phyloP scores from a whole-genome alignment of 495 filamentous ascomycete genomes.

The Mycothermus thermophilus region DNA sequence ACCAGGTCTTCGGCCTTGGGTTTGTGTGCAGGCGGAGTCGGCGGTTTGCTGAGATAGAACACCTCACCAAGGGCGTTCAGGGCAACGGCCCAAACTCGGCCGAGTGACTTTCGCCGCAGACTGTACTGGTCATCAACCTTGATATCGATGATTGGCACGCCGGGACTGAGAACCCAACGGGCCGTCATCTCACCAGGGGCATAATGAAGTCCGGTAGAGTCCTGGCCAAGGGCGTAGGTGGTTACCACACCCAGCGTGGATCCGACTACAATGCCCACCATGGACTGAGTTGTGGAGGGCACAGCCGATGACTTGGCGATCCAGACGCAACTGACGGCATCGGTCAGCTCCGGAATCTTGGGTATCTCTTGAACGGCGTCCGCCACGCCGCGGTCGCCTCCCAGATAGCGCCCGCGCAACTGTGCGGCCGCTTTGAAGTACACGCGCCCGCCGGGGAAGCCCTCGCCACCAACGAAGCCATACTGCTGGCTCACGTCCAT shows the following conservation, averaged over 20 bases:
- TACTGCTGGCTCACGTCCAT: constrained; percentile 81
- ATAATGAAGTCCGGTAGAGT: constrained; percentile 49
- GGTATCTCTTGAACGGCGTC: constrained; percentile 53
- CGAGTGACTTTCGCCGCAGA: constrained; percentile 46
- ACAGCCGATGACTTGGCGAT: constrained; percentile 71
- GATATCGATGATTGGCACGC: constrained; percentile 80
- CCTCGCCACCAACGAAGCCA: constrained; percentile 75
- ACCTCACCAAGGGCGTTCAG: constrained; percentile 88
- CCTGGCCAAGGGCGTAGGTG: constrained; percentile 62
- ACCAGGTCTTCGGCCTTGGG: constrained; percentile 41
- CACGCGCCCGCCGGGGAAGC: constrained; percentile 60
- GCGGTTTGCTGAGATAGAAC: constrained; percentile 64
- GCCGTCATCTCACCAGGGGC: constrained; percentile 65
- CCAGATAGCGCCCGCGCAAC: constrained; percentile 62
- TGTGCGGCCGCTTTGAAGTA: constrained; percentile 67
- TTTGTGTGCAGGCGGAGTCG: constrained; percentile 27
- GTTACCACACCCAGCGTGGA: constrained; percentile 80
- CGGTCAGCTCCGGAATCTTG: constrained; percentile 42
- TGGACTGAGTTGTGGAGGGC: constrained; percentile 56
- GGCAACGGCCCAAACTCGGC: constrained; percentile 71
- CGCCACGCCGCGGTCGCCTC: constrained; percentile 32
- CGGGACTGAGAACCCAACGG: constrained; percentile 79
- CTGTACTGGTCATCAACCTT: constrained; percentile 73
- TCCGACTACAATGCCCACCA: constrained; percentile 70
- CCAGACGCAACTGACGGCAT: constrained; percentile 70